Base-by-base conservation (phyloP, 768 basidiomycete species). In the Jaapia argillacea region DNA sequence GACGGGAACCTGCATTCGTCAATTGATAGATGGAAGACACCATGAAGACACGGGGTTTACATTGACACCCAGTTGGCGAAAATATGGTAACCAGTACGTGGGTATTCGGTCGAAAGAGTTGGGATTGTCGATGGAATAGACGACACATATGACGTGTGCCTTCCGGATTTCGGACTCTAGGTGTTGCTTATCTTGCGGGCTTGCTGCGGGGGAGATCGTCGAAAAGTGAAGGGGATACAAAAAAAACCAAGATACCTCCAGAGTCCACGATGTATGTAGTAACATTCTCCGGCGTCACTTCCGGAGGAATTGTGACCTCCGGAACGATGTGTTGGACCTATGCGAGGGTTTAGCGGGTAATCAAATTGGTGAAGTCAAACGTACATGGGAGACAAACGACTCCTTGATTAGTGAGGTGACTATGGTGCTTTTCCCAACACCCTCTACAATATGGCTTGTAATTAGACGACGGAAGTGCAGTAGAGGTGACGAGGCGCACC, bases 211-310 rank as follows among this genome's bases (percentile, higher is more conserved):
- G 46, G 44, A 41, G 42, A 36, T 41, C 45, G 42, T 40, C 44
- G 48, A 47, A 12, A 40, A 24, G 20, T 44, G 16, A 43, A 36
- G 28, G 28, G n/a, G n/a, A n/a, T 38, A 13, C 13, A 10, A 4
- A 16, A 31, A 24, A 36, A 41, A 23, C 41, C 21, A 21, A 70
- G 80, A 49, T 55, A 92, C 94, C 83, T 61, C 93, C 93, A 40
- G 94, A 92, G 65, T 99, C 94, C 42, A 98, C 88, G 48, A 99
- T 97, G 58, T 93, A 89, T 3, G 93, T 97, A 1, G 94, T 97
- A 31, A 99, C 90, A 58, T 96, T 92, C 67, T 94, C 92, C 40
- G 94, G 90, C 18, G 92, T 94, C 38, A 96, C 90, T 64, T 93
- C 89, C 54, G 93, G 91, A 5, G 94, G 96, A 44, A 99, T 96